Conservation (phyloP, 148 eudicot species). For the Fallopia convolvulus region DNA sequence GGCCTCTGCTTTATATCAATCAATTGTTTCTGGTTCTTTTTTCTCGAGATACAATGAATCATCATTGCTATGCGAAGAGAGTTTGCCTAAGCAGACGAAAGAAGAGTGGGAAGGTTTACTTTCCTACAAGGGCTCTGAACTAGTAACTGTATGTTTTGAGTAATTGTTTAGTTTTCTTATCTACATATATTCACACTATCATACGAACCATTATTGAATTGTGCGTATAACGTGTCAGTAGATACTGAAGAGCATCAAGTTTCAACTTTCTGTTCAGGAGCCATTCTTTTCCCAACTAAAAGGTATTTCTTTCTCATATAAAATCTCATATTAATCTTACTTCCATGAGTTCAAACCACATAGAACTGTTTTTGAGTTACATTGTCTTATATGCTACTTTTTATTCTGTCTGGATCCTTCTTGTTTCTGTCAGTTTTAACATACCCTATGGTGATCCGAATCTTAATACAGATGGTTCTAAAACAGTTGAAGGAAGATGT, state of each 20-base stretch:
- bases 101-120: constrained; percentile 46
- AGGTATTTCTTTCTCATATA: constrained; percentile 28
- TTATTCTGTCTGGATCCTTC: not conserved
- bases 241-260: constrained; percentile 51
- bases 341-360: not conserved
- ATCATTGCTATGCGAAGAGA: constrained; percentile 25
- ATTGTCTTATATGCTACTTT: not conserved
- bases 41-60: constrained; percentile 19
- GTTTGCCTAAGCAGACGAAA: constrained; percentile 28
- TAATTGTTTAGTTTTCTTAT: not conserved
- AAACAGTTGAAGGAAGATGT: constrained; percentile 90
- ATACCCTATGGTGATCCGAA: not conserved
- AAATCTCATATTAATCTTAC: not conserved
- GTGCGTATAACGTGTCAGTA: constrained; percentile 14
- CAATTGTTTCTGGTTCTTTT: constrained; percentile 38
- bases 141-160: constrained; percentile 40
- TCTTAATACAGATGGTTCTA: constrained; percentile 49
- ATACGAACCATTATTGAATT: not conserved
- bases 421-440: not conserved
- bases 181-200: not conserved
- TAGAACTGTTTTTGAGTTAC: not conserved
- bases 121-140: constrained; percentile 42
- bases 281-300: constrained; percentile 73
- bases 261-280: constrained; percentile 83
- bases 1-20: constrained; percentile 44